Evolutionary conservation across 2,329 filamentous ascomycete species (phyloP).

Genomic region (Curvularia spicifera): DNA sequence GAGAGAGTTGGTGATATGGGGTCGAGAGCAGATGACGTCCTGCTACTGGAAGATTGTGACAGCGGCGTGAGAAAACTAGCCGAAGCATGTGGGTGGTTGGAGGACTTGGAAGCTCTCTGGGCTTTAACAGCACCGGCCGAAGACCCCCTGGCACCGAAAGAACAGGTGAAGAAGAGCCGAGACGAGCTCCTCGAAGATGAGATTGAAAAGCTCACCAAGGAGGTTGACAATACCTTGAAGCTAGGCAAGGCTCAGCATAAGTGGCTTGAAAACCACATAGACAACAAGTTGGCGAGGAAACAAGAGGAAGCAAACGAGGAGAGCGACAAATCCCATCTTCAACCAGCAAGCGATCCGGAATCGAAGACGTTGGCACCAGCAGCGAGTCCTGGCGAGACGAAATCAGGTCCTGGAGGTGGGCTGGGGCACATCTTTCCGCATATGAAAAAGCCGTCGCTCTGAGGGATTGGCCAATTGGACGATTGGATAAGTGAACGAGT

Average conservation of each 20-base stretch:
- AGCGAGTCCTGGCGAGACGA: conserved; percentile 7
- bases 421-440: conserved; percentile 43
- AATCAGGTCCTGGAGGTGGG: conserved; percentile 15
- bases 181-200: conserved; percentile 66
- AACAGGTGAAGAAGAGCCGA: conserved; percentile 53
- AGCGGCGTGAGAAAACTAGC: conserved; percentile 79
- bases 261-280: conserved; percentile 45
- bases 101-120: conserved; percentile 83
- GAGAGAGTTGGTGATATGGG: conserved; percentile 83
- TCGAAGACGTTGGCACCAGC: conserved; percentile 18
- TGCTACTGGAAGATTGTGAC: conserved; percentile 84
- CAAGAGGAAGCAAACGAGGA: conserved; percentile 6
- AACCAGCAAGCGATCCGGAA: conserved; percentile 13
- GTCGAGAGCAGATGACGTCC: conserved; percentile 78
- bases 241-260: conserved; percentile 38
- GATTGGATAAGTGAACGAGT: neutral
- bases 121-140: conserved; percentile 62
- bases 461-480: neutral
- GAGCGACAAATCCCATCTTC: neutral
- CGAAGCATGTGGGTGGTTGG: conserved; percentile 79
- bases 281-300: conserved; percentile 36
- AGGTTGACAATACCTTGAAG: conserved; percentile 62
- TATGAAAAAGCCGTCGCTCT: conserved; percentile 55
- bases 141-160: conserved; percentile 1
- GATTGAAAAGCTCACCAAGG: conserved; percentile 63